Evolutionary conservation across 2,329 filamentous ascomycete genomes (phyloP).

Genomic region (Leptographium radiaticola): DNA sequence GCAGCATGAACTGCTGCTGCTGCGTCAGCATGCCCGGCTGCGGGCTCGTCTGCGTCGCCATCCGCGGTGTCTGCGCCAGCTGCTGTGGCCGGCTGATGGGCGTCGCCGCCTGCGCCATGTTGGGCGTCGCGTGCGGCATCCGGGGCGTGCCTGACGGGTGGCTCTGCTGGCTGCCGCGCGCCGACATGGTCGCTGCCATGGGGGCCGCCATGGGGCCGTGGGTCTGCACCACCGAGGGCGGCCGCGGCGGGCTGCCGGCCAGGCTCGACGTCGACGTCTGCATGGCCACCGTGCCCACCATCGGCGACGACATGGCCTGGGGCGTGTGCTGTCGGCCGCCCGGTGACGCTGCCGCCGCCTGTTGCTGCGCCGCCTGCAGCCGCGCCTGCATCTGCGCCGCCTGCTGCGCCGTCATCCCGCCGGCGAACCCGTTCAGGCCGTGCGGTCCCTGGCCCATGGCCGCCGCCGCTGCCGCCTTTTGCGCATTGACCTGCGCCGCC

Average conservation of each 20-base stretch:
- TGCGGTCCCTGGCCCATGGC: conserved; percentile 27
- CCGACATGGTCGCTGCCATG: conserved; percentile 50
- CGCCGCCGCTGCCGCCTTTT: conserved; percentile 7
- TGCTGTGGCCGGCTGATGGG: conserved; percentile 36
- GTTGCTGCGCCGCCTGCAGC: conserved; percentile 45
- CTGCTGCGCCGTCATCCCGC: conserved; percentile 21
- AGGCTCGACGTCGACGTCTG: conserved; percentile 54
- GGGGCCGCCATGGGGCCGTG: conserved; percentile 42
- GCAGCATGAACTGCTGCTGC: conserved; percentile 41
- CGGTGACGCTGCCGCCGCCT: conserved; percentile 52
- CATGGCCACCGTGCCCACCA: conserved; percentile 50
- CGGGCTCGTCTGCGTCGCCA: conserved; percentile 37
- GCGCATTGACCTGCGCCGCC: conserved; percentile 2
- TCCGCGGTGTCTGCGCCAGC: conserved; percentile 44
- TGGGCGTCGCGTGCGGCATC: conserved; percentile 48
- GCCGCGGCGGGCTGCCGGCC: conserved; percentile 53
- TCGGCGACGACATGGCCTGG: conserved; percentile 52
- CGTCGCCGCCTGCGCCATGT: conserved; percentile 38
- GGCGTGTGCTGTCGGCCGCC: conserved; percentile 49
- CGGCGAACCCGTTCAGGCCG: conserved; percentile 25
- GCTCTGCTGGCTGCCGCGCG: conserved; percentile 53
- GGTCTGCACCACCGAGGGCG: conserved; percentile 51
- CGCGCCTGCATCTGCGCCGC: conserved; percentile 28
- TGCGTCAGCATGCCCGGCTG: conserved; percentile 41
- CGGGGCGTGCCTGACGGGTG: conserved; percentile 50